These are phyloP conservation scores for Colletotrichum agaves DNA, from an alignment of 2,329 filamentous ascomycete species.

Conservation along the genomic window DNA sequence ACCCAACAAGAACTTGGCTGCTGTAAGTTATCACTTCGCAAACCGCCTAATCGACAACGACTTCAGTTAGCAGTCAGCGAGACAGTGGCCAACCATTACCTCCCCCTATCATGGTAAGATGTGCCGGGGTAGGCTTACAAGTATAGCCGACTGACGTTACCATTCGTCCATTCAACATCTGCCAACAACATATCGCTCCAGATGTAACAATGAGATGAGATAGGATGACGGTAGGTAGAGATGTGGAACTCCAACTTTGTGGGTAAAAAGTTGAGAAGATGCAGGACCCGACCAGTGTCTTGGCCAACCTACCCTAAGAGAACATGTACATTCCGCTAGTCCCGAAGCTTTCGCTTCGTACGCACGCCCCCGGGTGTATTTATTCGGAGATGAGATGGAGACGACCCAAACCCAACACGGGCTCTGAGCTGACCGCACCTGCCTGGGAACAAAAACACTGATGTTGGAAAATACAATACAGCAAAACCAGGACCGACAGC, in stretches of 20 bases:
- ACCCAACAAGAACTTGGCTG: constrained; percentile 16
- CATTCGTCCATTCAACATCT: background rate
- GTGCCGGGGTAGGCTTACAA: too few species aligned
- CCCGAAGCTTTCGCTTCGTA: background rate
- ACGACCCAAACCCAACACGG: background rate
- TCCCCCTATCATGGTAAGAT: too few species aligned
- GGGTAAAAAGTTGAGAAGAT: constrained; percentile 22
- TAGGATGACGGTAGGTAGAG: constrained; percentile 17
- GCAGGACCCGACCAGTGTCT: background rate
- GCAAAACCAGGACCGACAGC: background rate
- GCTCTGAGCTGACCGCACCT: background rate
- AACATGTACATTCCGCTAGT: background rate
- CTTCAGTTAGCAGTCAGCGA: background rate
- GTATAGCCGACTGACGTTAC: background rate
- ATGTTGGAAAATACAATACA: background rate
- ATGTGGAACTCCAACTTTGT: background rate
- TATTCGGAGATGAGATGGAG: background rate
- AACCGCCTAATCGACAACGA: background rate
- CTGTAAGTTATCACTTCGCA: constrained; percentile 6
- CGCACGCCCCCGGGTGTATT: constrained; percentile 14
- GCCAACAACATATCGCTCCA: constrained; percentile 6
- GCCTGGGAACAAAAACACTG: background rate
- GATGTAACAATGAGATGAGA: background rate
- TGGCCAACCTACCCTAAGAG: too few species aligned
- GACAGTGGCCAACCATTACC: background rate